These are phyloP conservation scores for Pogostemon cablin DNA, from an alignment of 257 asterid species.

Conservation along the genomic window DNA sequence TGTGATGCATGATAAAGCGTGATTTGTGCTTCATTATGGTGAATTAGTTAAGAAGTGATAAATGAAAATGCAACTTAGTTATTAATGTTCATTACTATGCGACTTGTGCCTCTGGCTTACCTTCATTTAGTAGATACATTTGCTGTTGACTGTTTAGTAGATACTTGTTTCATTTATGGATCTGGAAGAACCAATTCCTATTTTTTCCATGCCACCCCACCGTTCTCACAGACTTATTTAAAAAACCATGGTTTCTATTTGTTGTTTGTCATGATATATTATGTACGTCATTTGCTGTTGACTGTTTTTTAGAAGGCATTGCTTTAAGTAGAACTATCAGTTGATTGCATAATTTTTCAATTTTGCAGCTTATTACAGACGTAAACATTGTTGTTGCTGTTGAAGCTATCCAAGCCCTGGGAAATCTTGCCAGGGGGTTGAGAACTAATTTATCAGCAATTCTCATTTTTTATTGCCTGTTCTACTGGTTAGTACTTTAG, in stretches of 20 bases:
- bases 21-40: too few species aligned
- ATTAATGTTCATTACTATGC: too few species aligned
- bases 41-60: too few species aligned
- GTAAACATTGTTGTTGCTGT: conserved; percentile 99
- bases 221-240: too few species aligned
- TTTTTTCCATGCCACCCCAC: too few species aligned
- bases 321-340: conserved; percentile 22
- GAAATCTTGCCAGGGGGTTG: conserved; percentile 96
- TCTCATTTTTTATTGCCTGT: conserved; percentile 87
- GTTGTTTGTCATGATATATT: conserved; percentile 6
- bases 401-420: conserved; percentile 96
- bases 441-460: conserved; percentile 79
- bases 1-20: too few species aligned
- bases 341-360: conserved; percentile 27
- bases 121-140: too few species aligned
- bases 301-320: conserved; percentile 5
- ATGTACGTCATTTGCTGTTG: conserved; percentile 18
- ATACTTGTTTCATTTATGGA: too few species aligned
- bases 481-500: conserved; percentile 70
- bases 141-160: too few species aligned
- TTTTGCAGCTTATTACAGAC: conserved; percentile 92
- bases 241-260: neutral
- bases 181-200: too few species aligned
- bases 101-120: too few species aligned
- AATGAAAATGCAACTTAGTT: too few species aligned